Evolutionary conservation across 2,329 filamentous ascomycete species (phyloP), one percentile per base, ranked within the genome.

Genomic region (Ophiostoma sp.): DNA sequence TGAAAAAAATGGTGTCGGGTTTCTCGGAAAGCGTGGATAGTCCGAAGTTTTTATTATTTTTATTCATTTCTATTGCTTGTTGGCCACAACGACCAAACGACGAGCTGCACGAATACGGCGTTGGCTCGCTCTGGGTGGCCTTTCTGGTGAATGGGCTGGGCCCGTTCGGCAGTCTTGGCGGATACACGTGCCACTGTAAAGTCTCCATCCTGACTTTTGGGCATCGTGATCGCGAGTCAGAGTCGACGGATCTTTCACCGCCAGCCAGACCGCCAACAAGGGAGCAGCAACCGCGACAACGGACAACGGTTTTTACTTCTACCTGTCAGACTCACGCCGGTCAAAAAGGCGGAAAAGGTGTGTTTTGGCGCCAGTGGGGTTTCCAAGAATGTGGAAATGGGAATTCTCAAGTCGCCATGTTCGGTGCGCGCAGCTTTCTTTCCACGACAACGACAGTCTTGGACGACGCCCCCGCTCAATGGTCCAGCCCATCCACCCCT

Each of bases 71-170:
- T 33, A 8, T 63, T 63, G 59, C 31, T 22, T 22, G n/a, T 22
- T 22, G n/a, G 59, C 59, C n/a, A n/a, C 25, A 19, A 15, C 17
- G 12, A 19, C n/a, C n/a, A 28, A 25, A 25, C 59, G 33, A 42
- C 33, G 61, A 45, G 39, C 61, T 66, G 61, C 36, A 66, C 61
- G 36, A 45, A 66, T 66, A 17, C 61, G 39, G 61, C 61, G 39
- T 11, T 66, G 33, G 33, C 55, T 45, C 17, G 55, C 31, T n/a
- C 55, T 57, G 33, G 55, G 22, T 8, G 7, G 50, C 31, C 55
- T 33, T 11, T 8, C 28, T 61, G 57, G 57, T 19, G 28, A 4
- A 11, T 59, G 28, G 25, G 17, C 17, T 39, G n/a, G n/a, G n/a
- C 12, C 9, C 9, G 1, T 17, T 57, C 22, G 52, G 17, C 7